Conservation (phyloP, 2,329 filamentous ascomycete species). For the Pezicula rhizophila region DNA sequence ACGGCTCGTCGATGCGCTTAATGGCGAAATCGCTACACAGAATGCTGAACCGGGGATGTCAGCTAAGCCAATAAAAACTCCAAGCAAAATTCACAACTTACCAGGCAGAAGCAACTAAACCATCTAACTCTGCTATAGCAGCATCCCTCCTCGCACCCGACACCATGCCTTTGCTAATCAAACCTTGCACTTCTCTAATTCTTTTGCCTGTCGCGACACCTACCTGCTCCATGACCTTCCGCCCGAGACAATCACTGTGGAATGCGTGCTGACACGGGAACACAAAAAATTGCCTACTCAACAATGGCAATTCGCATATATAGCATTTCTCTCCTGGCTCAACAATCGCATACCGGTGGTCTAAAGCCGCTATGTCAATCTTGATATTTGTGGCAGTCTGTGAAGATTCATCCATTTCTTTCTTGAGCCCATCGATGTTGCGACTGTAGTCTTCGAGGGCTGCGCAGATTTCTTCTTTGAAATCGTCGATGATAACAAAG, state of each 20-base stretch:
- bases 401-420: conserved; percentile 93
- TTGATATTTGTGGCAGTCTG: conserved; percentile 88
- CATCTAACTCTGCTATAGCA: conserved; percentile 83
- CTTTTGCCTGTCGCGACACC: conserved; percentile 69
- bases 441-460: conserved; percentile 90
- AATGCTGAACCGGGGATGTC: conserved; percentile 52
- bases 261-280: conserved; percentile 98
- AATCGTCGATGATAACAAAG: conserved; percentile 97
- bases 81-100: conserved; percentile 36
- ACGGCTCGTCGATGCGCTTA: conserved; percentile 89
- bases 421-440: conserved; percentile 80
- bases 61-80: conserved; percentile 11
- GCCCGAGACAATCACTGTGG: conserved; percentile 88
- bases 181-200: conserved; percentile 79
- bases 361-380: conserved; percentile 77
- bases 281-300: conserved; percentile 93
- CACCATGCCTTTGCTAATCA: conserved; percentile 71
- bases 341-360: conserved; percentile 89
- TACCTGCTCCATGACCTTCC: conserved; percentile 75
- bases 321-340: conserved; percentile 95
- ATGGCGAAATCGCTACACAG: conserved; percentile 93
- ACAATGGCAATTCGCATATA: conserved; percentile 75
- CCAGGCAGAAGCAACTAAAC: conserved; percentile 86
- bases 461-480: conserved; percentile 95
- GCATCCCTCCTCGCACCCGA: conserved; percentile 69